These are phyloP conservation scores for Aristolochia fimbriata DNA, from an alignment of 164 flowering plant species.

Conservation along the genomic window DNA sequence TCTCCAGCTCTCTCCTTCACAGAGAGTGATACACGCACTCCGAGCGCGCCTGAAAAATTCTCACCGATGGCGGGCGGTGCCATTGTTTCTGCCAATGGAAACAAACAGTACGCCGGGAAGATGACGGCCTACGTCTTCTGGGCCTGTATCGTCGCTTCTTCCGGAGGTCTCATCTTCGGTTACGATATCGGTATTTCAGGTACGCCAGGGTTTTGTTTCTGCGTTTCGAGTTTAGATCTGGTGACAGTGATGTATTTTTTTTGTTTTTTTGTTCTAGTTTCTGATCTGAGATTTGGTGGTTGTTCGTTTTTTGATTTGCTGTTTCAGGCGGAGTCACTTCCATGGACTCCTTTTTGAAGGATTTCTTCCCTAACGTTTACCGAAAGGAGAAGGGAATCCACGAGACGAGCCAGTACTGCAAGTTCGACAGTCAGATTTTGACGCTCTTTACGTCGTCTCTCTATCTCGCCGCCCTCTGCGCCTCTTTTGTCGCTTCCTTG, in stretches of 20 bases:
- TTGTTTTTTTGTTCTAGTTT: no score
- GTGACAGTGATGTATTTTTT: no score
- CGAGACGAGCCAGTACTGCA: constrained; percentile 25
- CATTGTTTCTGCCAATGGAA: constrained; percentile 11
- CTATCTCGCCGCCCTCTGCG: constrained; percentile 20
- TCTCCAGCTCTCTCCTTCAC: no score
- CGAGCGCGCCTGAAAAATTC: not conserved
- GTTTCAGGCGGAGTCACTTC: constrained; percentile 29
- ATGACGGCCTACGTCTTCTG: constrained; percentile 8
- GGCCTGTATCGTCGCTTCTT: constrained; percentile 17
- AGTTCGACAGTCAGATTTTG: constrained; percentile 14
- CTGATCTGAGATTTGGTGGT: not conserved
- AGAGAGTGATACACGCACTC: no score
- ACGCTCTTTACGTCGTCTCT: constrained; percentile 26
- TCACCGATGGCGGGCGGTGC: constrained; percentile 43
- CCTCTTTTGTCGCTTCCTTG: constrained; percentile 23
- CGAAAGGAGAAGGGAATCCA: constrained; percentile 1
- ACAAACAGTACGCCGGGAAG: constrained; percentile 29
- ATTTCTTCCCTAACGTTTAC: constrained; percentile 24
- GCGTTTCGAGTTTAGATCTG: not conserved
- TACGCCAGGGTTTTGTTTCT: not conserved
- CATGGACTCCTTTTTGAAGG: constrained; percentile 20
- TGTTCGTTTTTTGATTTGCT: not conserved
- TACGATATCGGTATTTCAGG: constrained; percentile 28
- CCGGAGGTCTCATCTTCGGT: constrained; percentile 26